Conservation (phyloP, 2,329 filamentous ascomycete species). For the Penicillium sclerotiorum region DNA sequence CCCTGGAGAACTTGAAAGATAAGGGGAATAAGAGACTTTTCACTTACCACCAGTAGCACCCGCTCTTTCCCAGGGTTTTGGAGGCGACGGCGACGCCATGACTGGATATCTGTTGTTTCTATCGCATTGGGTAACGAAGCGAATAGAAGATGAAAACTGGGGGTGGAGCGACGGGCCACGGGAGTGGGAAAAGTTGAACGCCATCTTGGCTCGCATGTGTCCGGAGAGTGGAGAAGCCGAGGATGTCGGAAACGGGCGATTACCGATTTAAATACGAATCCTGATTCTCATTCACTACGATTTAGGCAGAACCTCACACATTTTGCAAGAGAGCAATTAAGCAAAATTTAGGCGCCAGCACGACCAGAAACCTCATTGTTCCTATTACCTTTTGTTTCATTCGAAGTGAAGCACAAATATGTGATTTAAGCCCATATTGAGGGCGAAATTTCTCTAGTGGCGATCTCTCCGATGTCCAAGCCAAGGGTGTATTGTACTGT, state of each 20-base stretch:
- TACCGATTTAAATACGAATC: too few relatives aligned
- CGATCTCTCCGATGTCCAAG: conserved; percentile 8
- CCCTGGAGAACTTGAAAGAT: background rate
- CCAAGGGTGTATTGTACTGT: background rate
- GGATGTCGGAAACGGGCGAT: conserved; percentile 29
- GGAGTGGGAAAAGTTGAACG: conserved; percentile 15
- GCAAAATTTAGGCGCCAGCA: too few relatives aligned
- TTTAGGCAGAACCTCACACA: too few relatives aligned
- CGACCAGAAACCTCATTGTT: too few relatives aligned
- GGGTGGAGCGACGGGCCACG: conserved; percentile 14
- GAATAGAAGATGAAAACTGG: conserved; percentile 6
- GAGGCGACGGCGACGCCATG: conserved; percentile 74
- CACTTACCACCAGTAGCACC: conserved; percentile 62
- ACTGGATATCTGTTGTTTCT: conserved; percentile 25
- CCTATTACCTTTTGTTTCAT: too few relatives aligned
- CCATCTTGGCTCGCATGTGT: conserved; percentile 28
- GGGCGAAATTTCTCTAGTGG: conserved; percentile 22
- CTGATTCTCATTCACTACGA: too few relatives aligned
- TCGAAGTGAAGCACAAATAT: too few relatives aligned
- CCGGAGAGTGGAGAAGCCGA: conserved; percentile 29
- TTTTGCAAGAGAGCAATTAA: too few relatives aligned
- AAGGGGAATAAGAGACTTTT: background rate
- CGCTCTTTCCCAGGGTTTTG: conserved; percentile 94
- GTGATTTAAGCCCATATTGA: too few relatives aligned
- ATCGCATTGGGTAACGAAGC: conserved; percentile 30